Conservation (phyloP, 2,329 filamentous ascomycete genomes). For the Fusarium hostae region DNA sequence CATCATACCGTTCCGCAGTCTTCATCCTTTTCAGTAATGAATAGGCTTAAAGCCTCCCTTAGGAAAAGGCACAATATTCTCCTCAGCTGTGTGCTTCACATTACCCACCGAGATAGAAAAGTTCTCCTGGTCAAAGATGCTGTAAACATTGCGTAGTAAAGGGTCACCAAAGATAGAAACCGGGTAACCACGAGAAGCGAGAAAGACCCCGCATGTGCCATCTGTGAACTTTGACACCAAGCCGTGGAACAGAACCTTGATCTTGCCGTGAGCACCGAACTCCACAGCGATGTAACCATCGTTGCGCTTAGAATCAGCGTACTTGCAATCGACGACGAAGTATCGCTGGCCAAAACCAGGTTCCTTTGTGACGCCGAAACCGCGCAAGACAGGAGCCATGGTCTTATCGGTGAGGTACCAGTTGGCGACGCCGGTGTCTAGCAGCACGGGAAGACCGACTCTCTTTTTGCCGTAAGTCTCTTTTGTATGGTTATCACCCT, state of each 20-base stretch:
- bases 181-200: neutral
- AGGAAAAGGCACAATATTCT: neutral
- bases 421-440: neutral
- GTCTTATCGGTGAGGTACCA: slow-evolving; percentile 2
- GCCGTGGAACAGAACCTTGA: neutral
- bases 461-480: neutral
- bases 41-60: neutral
- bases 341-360: neutral
- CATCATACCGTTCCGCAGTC: neutral
- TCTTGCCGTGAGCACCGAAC: neutral
- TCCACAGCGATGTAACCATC: neutral
- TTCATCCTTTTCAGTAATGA: neutral
- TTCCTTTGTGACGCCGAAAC: neutral
- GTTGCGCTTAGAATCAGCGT: neutral
- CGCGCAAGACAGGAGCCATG: neutral
- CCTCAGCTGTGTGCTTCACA: neutral
- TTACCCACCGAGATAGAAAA: neutral
- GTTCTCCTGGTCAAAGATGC: slow-evolving; percentile 6
- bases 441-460: neutral
- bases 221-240: neutral
- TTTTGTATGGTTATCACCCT: neutral
- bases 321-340: neutral
- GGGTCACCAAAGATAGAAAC: slow-evolving; percentile 1
- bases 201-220: neutral
- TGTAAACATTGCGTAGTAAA: slow-evolving; percentile 9